These are phyloP conservation scores for Lactarius pseudohatsudake DNA, from an alignment of 768 basidiomycete species.

Conservation along the genomic window DNA sequence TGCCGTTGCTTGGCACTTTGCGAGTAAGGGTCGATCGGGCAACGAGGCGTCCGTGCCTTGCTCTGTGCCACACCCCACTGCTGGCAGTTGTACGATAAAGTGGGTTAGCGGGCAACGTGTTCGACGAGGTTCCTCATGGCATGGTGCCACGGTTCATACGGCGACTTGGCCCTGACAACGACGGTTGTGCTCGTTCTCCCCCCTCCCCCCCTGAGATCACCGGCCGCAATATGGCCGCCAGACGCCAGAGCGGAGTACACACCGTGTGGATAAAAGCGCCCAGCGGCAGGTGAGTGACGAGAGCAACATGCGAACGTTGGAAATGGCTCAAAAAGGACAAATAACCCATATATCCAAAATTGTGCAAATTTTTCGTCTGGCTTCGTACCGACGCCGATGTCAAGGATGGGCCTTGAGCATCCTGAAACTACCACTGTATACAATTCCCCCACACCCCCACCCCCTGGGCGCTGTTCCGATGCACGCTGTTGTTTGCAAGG, in stretches of 20 bases:
- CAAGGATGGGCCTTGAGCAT: neutral
- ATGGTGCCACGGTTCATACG: neutral
- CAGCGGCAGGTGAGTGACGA: neutral
- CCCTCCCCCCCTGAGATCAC: neutral
- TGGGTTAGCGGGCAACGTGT: neutral
- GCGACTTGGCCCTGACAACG: constrained; percentile 2
- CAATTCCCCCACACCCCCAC: neutral
- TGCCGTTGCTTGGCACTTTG: neutral
- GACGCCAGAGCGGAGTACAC: neutral
- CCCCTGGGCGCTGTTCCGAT: constrained; percentile 9
- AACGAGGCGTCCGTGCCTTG: constrained; percentile 4
- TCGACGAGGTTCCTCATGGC: neutral
- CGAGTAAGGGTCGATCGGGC: neutral
- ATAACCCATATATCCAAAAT: neutral
- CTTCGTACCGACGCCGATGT: neutral
- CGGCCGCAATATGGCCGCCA: neutral
- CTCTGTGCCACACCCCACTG: neutral
- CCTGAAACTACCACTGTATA: neutral
- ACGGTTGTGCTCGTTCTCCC: neutral
- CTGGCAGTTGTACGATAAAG: neutral
- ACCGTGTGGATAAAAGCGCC: neutral
- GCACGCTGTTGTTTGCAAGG: neutral
- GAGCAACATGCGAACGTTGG: neutral
- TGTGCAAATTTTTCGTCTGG: neutral
- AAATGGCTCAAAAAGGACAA: neutral